Evolutionary conservation across 176 grass and related monocot genomes (phyloP), one percentile per base, ranked within the genome.

Genomic region (maize (Zea mays)): DNA sequence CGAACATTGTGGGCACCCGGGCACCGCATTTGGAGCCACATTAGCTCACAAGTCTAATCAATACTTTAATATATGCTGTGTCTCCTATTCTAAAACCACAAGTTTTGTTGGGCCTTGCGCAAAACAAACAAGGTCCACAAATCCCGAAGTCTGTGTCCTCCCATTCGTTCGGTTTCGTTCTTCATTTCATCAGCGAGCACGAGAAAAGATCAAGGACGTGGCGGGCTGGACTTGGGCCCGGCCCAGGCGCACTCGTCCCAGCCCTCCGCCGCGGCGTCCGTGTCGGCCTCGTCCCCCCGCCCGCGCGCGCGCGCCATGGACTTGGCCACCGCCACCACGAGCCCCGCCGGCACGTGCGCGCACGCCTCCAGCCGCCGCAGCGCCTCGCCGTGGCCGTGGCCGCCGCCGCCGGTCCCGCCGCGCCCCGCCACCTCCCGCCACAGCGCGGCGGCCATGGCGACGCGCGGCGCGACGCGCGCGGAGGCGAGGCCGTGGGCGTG

Each of bases 201-300:
- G 50, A 17, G 5, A 4, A 0, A 1, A 2, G 19, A 46, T 50
- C 71, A 54, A 2, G 64, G 19, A 5, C 74, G 67, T 13, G 7
- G 0, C 19, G 39, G 38, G 20, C 4, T 47, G 47, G 40, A 10
- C 2, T 43, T 67, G 71, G 75, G 69, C 50, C 38, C 68, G 44
- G 38, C 1, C 48, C 33, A 85, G 10, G 82, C 55, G 64, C 79
- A 97, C 76, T 97, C 90, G 20, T 81, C 90, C 90, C 85, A 97
- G 4, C 85, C 93, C 57, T 90, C 92, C 51, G 65, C 92, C 51
- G 65, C 76, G 49, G 36, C 27, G 51, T 21, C 52, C 51, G 14
- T 55, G 12, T 11, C 47, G 47, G 47, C 47, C 40, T 41, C 40
- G 5, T 41, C 38, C 52, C 51, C 45, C 62, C 62, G 72, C 57